phyloP scores from a whole-genome alignment of 2,329 filamentous ascomycete species.

The Xylaria sp. region DNA sequence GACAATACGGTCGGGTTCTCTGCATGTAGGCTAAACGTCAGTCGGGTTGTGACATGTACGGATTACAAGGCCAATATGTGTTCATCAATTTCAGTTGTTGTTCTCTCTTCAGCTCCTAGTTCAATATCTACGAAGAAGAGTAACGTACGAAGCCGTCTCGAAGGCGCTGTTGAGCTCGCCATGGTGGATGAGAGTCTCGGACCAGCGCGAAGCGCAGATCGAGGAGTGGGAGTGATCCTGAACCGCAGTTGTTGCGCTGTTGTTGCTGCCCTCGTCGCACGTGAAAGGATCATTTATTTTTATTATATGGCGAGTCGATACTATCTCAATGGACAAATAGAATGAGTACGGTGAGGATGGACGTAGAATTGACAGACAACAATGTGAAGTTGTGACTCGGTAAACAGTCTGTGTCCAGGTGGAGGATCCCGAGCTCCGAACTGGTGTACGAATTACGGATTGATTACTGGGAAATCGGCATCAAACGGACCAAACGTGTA shows the following conservation, averaged over 20 bases:
- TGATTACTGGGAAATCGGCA: too few species aligned
- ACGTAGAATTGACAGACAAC: neutral
- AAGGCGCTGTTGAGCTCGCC: conserved; percentile 19
- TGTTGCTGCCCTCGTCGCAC: conserved; percentile 3
- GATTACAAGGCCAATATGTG: neutral
- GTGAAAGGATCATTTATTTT: conserved; percentile 8
- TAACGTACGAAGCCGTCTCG: conserved; percentile 26
- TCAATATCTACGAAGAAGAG: neutral
- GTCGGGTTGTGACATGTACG: neutral
- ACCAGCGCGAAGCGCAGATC: conserved; percentile 2
- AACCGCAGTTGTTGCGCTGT: neutral
- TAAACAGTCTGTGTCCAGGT: too few species aligned
- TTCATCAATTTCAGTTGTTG: neutral
- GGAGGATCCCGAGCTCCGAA: neutral
- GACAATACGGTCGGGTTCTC: conserved; percentile 49
- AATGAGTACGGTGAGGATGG: neutral
- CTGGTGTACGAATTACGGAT: neutral
- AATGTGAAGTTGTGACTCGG: too few species aligned
- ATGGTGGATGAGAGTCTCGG: conserved; percentile 20
- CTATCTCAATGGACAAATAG: neutral
- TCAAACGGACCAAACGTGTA: too few species aligned
- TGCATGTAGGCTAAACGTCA: conserved; percentile 23
- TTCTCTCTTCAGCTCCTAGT: neutral
- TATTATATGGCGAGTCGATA: neutral
- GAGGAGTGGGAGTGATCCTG: neutral